phyloP scores from a whole-genome alignment of 257 asterid genomes.

The Solanum chmielewskii region DNA sequence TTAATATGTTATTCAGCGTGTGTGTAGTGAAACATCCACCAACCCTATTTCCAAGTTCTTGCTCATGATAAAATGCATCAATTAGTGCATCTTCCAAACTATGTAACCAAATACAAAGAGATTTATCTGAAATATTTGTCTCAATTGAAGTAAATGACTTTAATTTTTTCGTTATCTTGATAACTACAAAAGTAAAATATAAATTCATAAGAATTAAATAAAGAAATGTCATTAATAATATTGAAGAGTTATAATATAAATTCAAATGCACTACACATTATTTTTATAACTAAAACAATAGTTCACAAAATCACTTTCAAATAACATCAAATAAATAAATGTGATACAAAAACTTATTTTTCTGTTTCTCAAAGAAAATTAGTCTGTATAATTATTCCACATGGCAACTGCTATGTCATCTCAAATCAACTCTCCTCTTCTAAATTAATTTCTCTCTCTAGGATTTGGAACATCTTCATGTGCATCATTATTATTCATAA shows the following conservation, averaged over 20 bases:
- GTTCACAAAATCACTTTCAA: neutral
- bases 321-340: neutral
- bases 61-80: neutral
- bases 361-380: too few relatives aligned
- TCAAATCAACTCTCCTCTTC: neutral
- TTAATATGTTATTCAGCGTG: neutral
- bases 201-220: neutral
- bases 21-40: neutral
- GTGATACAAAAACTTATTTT: too few relatives aligned
- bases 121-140: neutral
- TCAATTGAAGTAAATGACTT: neutral
- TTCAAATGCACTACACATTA: too few relatives aligned
- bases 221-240: too few relatives aligned
- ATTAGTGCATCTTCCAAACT: neutral
- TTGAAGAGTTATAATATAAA: too few relatives aligned
- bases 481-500: too few relatives aligned
- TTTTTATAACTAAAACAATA: too few relatives aligned
- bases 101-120: neutral
- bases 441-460: neutral
- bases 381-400: neutral
- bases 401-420: neutral
- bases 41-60: neutral
- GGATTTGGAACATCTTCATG: too few relatives aligned
- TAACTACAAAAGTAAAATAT: neutral
- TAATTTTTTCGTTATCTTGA: too few relatives aligned